A percentile compares a stretch with the other conserved stretches of the same genome.
phyloP scores from a whole-genome alignment of 352 stramenopile genomes.

The Pythium dissotocum region DNA sequence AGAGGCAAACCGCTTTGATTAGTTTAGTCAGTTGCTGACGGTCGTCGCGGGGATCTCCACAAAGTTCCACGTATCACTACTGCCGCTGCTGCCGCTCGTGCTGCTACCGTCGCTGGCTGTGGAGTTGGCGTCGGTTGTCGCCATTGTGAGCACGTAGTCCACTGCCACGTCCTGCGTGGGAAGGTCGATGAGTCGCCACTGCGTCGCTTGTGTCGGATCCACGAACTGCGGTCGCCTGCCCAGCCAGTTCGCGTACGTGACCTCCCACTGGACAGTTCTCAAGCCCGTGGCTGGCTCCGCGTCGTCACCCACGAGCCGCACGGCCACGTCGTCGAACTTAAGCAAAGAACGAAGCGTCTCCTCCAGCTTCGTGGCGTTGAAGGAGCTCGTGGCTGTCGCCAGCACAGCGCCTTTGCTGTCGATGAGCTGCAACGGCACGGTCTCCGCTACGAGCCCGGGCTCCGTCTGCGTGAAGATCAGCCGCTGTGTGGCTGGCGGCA shows the following conservation, averaged over 20 bases:
- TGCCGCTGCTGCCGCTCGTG: not conserved
- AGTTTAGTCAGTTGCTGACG: not conserved
- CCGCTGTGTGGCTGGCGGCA: slow-evolving; percentile 31
- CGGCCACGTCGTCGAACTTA: slow-evolving; percentile 42
- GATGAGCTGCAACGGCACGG: slow-evolving; percentile 7
- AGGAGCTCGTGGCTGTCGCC: slow-evolving; percentile 26
- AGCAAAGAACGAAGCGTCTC: slow-evolving; percentile 34
- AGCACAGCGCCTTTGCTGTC: slow-evolving; percentile 22
- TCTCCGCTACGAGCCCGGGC: slow-evolving; percentile 12
- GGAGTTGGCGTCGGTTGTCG: slow-evolving; percentile 2
- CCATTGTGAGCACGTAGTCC: slow-evolving; percentile 22
- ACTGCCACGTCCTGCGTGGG: slow-evolving; percentile 1
- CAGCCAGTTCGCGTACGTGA: slow-evolving; percentile 28
- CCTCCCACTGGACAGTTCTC: slow-evolving; percentile 18
- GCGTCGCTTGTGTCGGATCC: not conserved
- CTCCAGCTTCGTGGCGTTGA: slow-evolving; percentile 27
- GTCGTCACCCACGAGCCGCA: slow-evolving; percentile 23
- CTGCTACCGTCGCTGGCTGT: not conserved
- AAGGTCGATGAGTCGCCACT: slow-evolving; percentile 22
- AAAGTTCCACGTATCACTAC: not conserved
- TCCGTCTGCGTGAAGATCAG: slow-evolving; percentile 37
- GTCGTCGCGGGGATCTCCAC: slow-evolving; percentile 13
- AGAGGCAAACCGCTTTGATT: not conserved
- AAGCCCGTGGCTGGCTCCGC: slow-evolving; percentile 2
- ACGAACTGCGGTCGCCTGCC: slow-evolving; percentile 19